Percentiles rank a stretch among this genome's conserved stretches.
Conservation (phyloP, 768 basidiomycete genomes). For the Pholiota microspora region DNA sequence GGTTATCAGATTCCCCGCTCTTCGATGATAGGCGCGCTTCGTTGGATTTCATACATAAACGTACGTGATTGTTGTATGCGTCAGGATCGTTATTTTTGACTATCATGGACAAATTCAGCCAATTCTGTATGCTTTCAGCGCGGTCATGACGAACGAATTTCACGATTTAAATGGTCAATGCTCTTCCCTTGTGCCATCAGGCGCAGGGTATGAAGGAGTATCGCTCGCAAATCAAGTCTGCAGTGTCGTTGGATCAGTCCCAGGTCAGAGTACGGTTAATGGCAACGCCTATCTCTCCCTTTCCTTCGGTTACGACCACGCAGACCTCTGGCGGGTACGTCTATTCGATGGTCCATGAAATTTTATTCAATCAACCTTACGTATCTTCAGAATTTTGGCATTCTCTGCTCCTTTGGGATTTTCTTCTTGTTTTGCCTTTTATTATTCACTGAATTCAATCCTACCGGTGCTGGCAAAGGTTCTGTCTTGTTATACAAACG, state of each 20-base stretch:
- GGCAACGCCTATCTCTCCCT: conserved; percentile 52
- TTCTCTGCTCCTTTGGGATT: conserved; percentile 62
- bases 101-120: conserved; percentile 36
- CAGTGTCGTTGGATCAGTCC: conserved; percentile 59
- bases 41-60: conserved; percentile 67
- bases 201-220: conserved; percentile 58
- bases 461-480: conserved; percentile 32
- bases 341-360: background rate
- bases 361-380: background rate
- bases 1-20: conserved; percentile 51
- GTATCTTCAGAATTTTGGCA: conserved; percentile 60
- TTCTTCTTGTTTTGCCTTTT: conserved; percentile 58
- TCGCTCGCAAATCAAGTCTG: conserved; percentile 72
- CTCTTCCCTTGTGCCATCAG: conserved; percentile 56
- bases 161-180: conserved; percentile 62
- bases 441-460: conserved; percentile 55
- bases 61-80: conserved; percentile 28
- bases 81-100: background rate
- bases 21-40: conserved; percentile 65
- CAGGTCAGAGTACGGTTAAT: conserved; percentile 59
- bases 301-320: conserved; percentile 47
- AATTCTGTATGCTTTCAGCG: conserved; percentile 71
- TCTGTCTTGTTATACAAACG: conserved; percentile 66
- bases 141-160: conserved; percentile 81
- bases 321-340: conserved; percentile 44